phyloP scores from a whole-genome alignment of 1,139 yeast species.

The Candida labiduridarum region DNA sequence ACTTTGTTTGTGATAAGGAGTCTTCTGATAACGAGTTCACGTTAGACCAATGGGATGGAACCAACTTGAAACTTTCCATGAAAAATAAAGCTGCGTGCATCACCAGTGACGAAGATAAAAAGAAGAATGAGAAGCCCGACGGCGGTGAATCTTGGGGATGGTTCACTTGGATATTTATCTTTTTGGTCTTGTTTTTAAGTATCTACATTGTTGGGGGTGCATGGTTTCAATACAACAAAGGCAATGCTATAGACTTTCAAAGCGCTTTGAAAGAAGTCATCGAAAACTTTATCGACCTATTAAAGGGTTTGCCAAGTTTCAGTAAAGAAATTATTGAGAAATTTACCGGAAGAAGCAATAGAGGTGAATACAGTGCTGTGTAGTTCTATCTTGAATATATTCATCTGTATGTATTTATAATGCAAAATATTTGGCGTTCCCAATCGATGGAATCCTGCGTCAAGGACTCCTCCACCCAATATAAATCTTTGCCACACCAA shows the following conservation, averaged over 20 bases:
- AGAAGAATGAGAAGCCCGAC: conserved; percentile 27
- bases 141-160: conserved; percentile 67
- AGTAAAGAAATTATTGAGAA: conserved; percentile 68
- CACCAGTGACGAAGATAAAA: conserved; percentile 27
- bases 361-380: conserved; percentile 27
- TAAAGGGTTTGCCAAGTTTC: conserved; percentile 71
- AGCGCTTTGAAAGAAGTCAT: conserved; percentile 69
- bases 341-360: conserved; percentile 64
- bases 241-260: conserved; percentile 53
- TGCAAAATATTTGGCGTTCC: too few species aligned
- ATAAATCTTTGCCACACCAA: too few species aligned
- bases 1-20: conserved; percentile 52
- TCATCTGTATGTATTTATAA: not conserved
- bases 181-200: conserved; percentile 67
- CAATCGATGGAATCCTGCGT: too few species aligned
- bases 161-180: conserved; percentile 74
- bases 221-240: conserved; percentile 67
- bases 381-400: not conserved
- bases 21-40: conserved; percentile 36
- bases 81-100: conserved; percentile 42
- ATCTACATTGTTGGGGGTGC: conserved; percentile 78
- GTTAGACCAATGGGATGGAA: conserved; percentile 37
- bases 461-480: too few species aligned
- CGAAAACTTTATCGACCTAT: conserved; percentile 63
- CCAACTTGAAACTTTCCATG: conserved; percentile 27